Base-by-base conservation (phyloP, 257 asterid genomes). In the Lycium barbarum region DNA sequence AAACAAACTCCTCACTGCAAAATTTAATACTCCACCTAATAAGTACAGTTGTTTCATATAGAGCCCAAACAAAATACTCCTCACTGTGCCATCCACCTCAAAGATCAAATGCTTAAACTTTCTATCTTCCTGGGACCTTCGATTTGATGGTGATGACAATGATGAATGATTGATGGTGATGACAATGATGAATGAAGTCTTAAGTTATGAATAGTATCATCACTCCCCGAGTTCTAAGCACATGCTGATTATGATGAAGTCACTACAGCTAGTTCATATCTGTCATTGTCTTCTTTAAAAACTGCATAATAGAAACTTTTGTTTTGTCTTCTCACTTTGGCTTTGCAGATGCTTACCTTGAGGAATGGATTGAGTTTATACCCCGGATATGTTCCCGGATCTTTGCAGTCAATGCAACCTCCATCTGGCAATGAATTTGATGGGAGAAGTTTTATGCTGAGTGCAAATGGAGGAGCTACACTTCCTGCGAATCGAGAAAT, bases 271-370 rank as follows among this genome's bases (percentile, higher is more conserved):
- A 76, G n/a, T 14, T 68, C 78, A 14, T 51, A 26, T 51, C 63
- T 51, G 63, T 2, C 82, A 51, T 2, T 51, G 7, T 26, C 20
- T 15, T 76, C 45, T 26, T 76, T 51, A 47, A 49, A n/a, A 49
- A 12, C 13, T 51, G 22, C 63, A 53, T 26, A 22, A 51, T 51
- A 49, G 82, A 22, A 76, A 4, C 26, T 76, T 40, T n/a, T 9
- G 2, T 63, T 76, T 76, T 26, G 63, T 76, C 26, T 76, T 14
- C 82, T 76, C 14, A 13, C 82, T 51, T 81, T 45, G 66, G 73
- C 78, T 86, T 84, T 86, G 87, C 95, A 96, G 99, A 93, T 93
- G 97, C 87, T 96, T 89, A 93, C 99, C 9, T 85, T 94, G 93
- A 93, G 98, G 90, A 96, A 94, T 13, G 99, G 98, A 84, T 83